phyloP scores from a whole-genome alignment of 768 basidiomycete species.

The Hysterangium stoloniferum region DNA sequence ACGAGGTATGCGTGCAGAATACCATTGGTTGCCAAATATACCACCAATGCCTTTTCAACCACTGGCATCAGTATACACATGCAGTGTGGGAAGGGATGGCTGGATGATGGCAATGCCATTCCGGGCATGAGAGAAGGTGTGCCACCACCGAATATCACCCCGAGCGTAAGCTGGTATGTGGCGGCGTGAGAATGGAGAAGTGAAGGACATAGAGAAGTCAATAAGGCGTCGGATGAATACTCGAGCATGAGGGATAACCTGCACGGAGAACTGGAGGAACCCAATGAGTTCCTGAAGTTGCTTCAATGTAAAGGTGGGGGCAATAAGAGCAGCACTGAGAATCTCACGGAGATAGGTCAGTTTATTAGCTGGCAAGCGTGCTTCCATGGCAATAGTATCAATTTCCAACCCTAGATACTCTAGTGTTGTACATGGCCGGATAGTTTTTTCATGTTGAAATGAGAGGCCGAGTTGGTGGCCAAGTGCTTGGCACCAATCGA shows the following conservation, averaged over 20 bases:
- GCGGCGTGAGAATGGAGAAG: constrained; percentile 15
- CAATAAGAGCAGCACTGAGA: constrained; percentile 15
- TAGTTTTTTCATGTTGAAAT: constrained; percentile 25
- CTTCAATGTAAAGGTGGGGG: constrained; percentile 18
- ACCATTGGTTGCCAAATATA: constrained; percentile 20
- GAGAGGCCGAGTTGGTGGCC: constrained; percentile 23
- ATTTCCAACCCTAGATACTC: constrained; percentile 18
- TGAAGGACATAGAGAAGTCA: constrained; percentile 24
- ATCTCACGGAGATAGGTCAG: constrained; percentile 17
- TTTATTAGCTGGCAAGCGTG: constrained; percentile 26
- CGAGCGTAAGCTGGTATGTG: constrained; percentile 19
- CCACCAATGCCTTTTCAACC: constrained; percentile 24
- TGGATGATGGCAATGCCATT: constrained; percentile 22
- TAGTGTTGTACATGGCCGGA: constrained; percentile 12
- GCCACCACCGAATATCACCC: constrained; percentile 29
- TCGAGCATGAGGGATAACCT: constrained; percentile 26
- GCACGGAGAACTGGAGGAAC: constrained; percentile 27
- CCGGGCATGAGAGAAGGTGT: constrained; percentile 20
- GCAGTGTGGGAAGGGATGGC: constrained; percentile 8
- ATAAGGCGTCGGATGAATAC: constrained; percentile 24
- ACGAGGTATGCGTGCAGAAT: constrained; percentile 19
- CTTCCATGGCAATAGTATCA: constrained; percentile 24
- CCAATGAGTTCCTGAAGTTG: constrained; percentile 28
- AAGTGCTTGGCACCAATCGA: constrained; percentile 26
- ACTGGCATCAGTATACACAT: constrained; percentile 28